Base-by-base conservation (phyloP, 2,329 filamentous ascomycete species). In the Penicillium hesseltinei region DNA sequence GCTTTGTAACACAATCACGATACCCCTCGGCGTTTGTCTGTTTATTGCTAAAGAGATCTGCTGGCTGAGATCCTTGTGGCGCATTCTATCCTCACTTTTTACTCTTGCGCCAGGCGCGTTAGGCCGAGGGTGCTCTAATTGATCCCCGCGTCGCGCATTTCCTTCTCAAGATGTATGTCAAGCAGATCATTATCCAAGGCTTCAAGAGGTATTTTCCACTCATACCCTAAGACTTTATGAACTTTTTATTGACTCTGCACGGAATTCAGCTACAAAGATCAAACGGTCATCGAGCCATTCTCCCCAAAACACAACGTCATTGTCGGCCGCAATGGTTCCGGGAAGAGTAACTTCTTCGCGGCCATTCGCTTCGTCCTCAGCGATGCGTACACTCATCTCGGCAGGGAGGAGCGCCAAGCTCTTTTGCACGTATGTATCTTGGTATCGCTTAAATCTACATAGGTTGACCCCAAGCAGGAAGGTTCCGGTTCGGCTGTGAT, bases 181-280 rank as follows among this genome's bases (percentile, higher is more conserved):
- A 99, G 78, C 94, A 99, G 81, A 97, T 97, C 76, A 97, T 97
- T 77, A 97, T 99, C 74, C 94, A 99, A 77, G 94, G 94, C 86
- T 99, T 99, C 81, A 99, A 99, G 80, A 97, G 92, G 92, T 95
- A 77, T 66, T 77, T 71, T 56, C 31, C 51, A 40, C 27, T 43
- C 45, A 19, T 23, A n/a, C 38, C 25, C 11, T 23, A 29, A n/a
- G 10, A 9, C 13, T 4, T 9, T 9, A 25, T 8, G 7, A 2
- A 5, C 8, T 11, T 11, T 19, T 11, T 2, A 13, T 39, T 59
- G 19, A 58, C 51, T 8, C 1, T 17, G 10, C 25, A 17, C 2
- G 6, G 5, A 21, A 21, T 54, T 55, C 69, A 96, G 92, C 84
- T 99, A 99, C 86, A 99, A 99, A 83, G 93, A 99, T 73, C 95